Evolutionary conservation across 257 asterid genomes (phyloP).

Genomic region (Solanum clarkiae): DNA sequence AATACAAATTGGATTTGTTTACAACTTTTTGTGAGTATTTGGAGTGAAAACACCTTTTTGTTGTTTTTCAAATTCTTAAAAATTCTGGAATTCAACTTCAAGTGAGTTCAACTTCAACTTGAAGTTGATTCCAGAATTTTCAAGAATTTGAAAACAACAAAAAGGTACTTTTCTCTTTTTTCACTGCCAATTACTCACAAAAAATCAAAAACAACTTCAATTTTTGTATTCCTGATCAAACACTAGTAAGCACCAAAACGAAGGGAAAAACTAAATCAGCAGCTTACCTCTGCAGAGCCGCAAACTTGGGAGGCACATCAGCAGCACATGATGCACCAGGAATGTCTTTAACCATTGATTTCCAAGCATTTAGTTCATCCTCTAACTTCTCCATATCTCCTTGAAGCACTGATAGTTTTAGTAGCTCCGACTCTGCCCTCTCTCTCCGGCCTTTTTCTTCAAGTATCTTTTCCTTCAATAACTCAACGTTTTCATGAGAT

Average conservation of each 20-base stretch:
- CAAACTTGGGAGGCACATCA: constrained; percentile 57
- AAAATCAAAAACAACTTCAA: too few relatives aligned
- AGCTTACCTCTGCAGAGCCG: constrained; percentile 71
- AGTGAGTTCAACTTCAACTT: too few relatives aligned
- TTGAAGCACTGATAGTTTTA: constrained; percentile 44
- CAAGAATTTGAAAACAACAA: too few relatives aligned
- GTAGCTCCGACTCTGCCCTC: constrained; percentile 74
- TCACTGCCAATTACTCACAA: too few relatives aligned
- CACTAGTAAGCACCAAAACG: not conserved
- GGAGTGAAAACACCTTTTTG: too few relatives aligned
- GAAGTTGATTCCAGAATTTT: too few relatives aligned
- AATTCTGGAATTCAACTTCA: too few relatives aligned
- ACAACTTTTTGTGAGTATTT: too few relatives aligned
- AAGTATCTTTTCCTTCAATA: constrained; percentile 73
- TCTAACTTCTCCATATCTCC: constrained; percentile 43
- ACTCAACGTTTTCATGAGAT: constrained; percentile 53
- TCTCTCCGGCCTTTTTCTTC: constrained; percentile 82
- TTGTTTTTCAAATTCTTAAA: too few relatives aligned
- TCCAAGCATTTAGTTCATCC: constrained; percentile 79
- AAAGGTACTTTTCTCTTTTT: too few relatives aligned
- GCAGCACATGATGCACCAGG: constrained; percentile 82
- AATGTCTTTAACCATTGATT: constrained; percentile 57
- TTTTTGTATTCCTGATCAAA: too few relatives aligned
- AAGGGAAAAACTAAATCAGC: constrained; percentile 3
- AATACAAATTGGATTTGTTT: too few relatives aligned